These are phyloP conservation scores for Saccharum officinarum DNA, from an alignment of 176 grass and related monocot species.

Conservation along the genomic window DNA sequence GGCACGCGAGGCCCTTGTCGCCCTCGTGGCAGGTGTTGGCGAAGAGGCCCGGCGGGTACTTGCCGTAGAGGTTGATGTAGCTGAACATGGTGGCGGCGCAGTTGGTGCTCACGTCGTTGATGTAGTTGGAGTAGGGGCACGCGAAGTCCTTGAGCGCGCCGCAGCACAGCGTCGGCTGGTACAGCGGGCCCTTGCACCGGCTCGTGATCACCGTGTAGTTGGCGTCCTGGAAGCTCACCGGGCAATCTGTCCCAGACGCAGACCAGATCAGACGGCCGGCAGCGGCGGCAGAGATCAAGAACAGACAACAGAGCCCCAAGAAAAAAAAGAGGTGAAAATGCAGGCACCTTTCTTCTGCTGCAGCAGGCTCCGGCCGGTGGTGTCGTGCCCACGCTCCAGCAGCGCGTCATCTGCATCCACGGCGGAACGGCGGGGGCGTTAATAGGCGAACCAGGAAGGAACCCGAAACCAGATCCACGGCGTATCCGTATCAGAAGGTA, in stretches of 20 bases:
- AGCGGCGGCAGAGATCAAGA: background rate
- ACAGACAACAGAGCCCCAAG: background rate
- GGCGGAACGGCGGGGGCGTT: background rate
- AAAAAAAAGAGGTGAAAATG: background rate
- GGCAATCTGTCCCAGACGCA: slow-evolving; percentile 44
- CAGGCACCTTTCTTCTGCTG: slow-evolving; percentile 50
- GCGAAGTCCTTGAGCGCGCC: slow-evolving; percentile 61
- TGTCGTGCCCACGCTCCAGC: slow-evolving; percentile 27
- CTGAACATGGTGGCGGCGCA: slow-evolving; percentile 82
- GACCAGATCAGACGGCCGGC: background rate
- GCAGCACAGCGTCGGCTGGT: slow-evolving; percentile 55
- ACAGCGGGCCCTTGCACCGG: slow-evolving; percentile 71
- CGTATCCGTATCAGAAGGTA: background rate
- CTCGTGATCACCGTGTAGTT: slow-evolving; percentile 79
- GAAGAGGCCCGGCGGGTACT: slow-evolving; percentile 78
- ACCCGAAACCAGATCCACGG: background rate
- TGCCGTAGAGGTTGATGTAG: slow-evolving; percentile 74
- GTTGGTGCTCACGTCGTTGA: slow-evolving; percentile 58
- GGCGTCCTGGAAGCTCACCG: slow-evolving; percentile 60
- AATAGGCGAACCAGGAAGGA: background rate
- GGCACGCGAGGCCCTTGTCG: slow-evolving; percentile 53
- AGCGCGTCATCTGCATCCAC: slow-evolving; percentile 62
- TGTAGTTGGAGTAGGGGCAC: slow-evolving; percentile 51
- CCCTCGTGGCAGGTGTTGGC: slow-evolving; percentile 60
- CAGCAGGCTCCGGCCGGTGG: slow-evolving; percentile 63